Percentiles rank a stretch among this genome's conserved stretches.
Conservation (phyloP, 2,329 filamentous ascomycete genomes). For the Talaromyces sp. region DNA sequence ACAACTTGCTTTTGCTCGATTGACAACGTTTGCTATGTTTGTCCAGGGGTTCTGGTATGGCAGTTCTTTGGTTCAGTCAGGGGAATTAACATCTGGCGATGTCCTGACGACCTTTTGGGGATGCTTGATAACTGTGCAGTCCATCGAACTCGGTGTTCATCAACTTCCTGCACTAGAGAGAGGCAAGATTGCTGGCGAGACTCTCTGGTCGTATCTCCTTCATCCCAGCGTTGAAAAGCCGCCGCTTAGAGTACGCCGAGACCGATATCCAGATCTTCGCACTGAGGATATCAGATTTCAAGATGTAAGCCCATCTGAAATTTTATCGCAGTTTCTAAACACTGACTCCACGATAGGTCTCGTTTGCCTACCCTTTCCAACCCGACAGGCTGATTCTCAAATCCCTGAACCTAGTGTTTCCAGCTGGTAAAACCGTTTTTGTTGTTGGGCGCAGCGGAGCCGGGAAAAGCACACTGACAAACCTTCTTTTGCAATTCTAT, state of each 20-base stretch:
- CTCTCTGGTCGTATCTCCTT: conserved; percentile 48
- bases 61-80: conserved; percentile 59
- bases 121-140: conserved; percentile 68
- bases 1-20: conserved; percentile 67
- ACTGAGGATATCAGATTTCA: conserved; percentile 64
- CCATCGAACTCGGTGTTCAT: conserved; percentile 67
- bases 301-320: conserved; percentile 45
- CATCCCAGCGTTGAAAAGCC: conserved; percentile 16
- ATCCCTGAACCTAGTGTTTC: conserved; percentile 62
- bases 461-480: conserved; percentile 84
- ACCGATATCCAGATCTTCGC: conserved; percentile 40
- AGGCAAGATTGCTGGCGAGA: conserved; percentile 67
- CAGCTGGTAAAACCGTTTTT: conserved; percentile 67
- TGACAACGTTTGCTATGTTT: conserved; percentile 74
- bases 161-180: conserved; percentile 74
- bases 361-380: conserved; percentile 74
- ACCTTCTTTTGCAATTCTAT: conserved; percentile 75
- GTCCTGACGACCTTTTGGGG: conserved; percentile 84
- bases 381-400: conserved; percentile 56
- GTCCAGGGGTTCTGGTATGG: conserved; percentile 90
- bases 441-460: conserved; percentile 83
- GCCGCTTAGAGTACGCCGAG: conserved; percentile 16
- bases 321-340: background rate
- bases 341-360: conserved; percentile 51
- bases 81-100: conserved; percentile 55